Conservation (phyloP, 2,329 filamentous ascomycete species). For the Aspergillus tamarii region DNA sequence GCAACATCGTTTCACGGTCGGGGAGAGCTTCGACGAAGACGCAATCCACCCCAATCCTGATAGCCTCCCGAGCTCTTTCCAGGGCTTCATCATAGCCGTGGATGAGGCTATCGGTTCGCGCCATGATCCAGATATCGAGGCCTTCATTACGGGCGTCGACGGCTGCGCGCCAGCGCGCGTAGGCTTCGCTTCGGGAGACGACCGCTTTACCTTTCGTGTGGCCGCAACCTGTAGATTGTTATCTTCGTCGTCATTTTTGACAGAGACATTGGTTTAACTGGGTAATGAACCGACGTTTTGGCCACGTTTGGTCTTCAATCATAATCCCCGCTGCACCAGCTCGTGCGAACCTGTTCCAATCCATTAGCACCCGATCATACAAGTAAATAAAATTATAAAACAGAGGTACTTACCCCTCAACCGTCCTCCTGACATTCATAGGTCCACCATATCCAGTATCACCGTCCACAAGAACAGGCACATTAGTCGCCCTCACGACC, state of each 20-base stretch:
- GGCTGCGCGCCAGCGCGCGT: slow-evolving; percentile 51
- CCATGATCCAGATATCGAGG: slow-evolving; percentile 51
- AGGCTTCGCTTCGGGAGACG: slow-evolving; percentile 51
- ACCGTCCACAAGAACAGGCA: slow-evolving; percentile 52
- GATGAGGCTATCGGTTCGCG: slow-evolving; percentile 47
- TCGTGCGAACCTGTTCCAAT: slow-evolving; percentile 34
- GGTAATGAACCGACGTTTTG: slow-evolving; percentile 43
- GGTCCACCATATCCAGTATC: slow-evolving; percentile 55
- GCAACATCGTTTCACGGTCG: slow-evolving; percentile 48
- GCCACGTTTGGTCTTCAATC: slow-evolving; percentile 56
- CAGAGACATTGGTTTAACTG: not conserved
- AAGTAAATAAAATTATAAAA: no score
- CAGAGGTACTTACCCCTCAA: slow-evolving; percentile 30
- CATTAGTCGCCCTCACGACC: slow-evolving; percentile 34
- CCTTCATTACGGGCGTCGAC: slow-evolving; percentile 51
- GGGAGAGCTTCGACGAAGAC: slow-evolving; percentile 52
- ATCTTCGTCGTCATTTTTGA: not conserved
- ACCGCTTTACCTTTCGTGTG: slow-evolving; percentile 54
- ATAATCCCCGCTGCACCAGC: slow-evolving; percentile 45
- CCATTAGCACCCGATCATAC: no score
- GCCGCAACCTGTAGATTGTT: slow-evolving; percentile 38
- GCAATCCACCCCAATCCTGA: slow-evolving; percentile 51
- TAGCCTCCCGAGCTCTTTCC: slow-evolving; percentile 41
- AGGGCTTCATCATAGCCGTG: slow-evolving; percentile 51
- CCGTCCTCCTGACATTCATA: slow-evolving; percentile 53